These are phyloP conservation scores for Rhododendron vialii DNA, from an alignment of 148 eudicot species.

Conservation along the genomic window DNA sequence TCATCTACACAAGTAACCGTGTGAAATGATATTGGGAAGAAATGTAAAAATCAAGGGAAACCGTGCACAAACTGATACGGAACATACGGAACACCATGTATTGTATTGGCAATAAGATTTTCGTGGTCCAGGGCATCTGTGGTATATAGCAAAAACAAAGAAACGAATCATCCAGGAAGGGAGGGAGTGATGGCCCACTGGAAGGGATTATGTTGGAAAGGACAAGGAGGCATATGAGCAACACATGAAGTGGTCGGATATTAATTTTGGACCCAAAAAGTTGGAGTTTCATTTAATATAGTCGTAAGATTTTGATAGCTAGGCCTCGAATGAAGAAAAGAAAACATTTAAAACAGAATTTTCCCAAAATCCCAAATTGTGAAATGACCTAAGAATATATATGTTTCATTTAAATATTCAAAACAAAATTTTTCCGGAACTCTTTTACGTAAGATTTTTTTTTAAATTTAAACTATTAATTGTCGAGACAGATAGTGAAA, in stretches of 20 bases:
- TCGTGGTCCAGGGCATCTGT: neutral
- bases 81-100: neutral
- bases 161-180: neutral
- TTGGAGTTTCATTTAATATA: neutral
- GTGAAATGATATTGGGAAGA: no score
- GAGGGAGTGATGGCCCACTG: neutral
- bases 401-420: neutral
- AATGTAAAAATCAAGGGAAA: neutral
- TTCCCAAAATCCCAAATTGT: neutral
- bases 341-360: neutral
- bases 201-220: neutral
- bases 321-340: neutral
- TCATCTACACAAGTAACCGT: no score
- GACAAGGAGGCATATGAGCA: neutral
- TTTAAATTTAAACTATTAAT: no score
- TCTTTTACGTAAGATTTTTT: no score
- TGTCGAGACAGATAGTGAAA: no score
- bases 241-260: conserved; percentile 3
- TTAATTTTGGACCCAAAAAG: neutral
- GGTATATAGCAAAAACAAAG: neutral
- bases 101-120: neutral
- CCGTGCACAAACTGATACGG: neutral
- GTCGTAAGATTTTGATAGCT: neutral
- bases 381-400: neutral
- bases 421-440: no score